Evolutionary conservation across 2,329 filamentous ascomycete species (phyloP), one percentile per base, ranked within the genome.

Genomic region (Ceratocystis variospora): DNA sequence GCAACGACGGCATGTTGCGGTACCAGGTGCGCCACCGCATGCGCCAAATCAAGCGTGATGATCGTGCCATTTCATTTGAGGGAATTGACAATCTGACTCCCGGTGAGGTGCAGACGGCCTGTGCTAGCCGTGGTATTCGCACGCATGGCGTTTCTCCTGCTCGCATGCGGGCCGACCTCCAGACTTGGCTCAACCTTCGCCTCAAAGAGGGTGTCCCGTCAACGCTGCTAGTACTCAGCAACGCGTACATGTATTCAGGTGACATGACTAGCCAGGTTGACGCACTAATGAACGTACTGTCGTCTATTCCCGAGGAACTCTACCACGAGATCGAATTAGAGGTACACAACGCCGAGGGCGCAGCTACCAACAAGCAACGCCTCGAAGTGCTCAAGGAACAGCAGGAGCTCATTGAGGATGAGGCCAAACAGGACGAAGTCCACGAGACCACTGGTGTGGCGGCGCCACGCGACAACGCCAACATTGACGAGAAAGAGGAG

Each of bases 281-380:
- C 71, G 91, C 94, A 0, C 83, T 99, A 62, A 90, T 92, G 68
- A 89, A 91, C 66, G 94, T 99, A 4, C 80, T 99, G 50, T 95
- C 90, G 50, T 92, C 89, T 68, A 97, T 99, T 69, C 94, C 94
- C 2, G 94, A 99, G 77, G 94, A 99, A 76, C 82, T 99, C 50
- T 99, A 95, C 89, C 94, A 99, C 81, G 94, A 99, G 80, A 96
- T 99, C 70, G 94, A 97, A 77, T 87, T 99, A 41, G 94, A 99
- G 79, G 91, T 99, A 8, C 90, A 96, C 81, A 96, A 87, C 69
- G 92, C 93, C 62, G 94, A 99, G 78, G 94, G 94, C 69, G 93
- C 92, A 10, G 94, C 94, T 28, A 99, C 94, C 70, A 99, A 99
- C 84, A 96, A 95, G 83, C 94, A 97, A 81, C 88, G 94, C 75